Conservation (phyloP, 1,139 yeast species). For the Wickerhamomyces sp. region DNA sequence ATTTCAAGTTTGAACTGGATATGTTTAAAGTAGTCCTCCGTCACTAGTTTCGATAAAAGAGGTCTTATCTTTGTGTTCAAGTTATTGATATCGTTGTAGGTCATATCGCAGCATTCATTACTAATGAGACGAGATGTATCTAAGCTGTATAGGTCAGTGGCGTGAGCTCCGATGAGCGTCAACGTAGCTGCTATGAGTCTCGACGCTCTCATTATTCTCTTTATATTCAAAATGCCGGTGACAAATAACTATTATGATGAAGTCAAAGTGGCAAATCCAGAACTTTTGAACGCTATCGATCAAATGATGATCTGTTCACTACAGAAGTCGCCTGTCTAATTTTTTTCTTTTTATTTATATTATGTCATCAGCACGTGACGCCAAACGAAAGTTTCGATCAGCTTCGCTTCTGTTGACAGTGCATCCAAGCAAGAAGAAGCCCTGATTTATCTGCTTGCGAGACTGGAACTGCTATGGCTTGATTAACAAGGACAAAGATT, state of each 20-base stretch:
- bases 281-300: background rate
- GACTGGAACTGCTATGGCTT: too few relatives aligned
- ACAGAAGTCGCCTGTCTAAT: too few relatives aligned
- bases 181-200: conserved; percentile 1
- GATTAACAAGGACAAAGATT: too few relatives aligned
- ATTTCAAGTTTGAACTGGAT: conserved; percentile 83
- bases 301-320: conserved; percentile 2
- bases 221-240: background rate
- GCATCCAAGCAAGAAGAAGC: too few relatives aligned
- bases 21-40: conserved; percentile 73
- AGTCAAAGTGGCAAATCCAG: background rate
- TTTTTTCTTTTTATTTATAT: too few relatives aligned
- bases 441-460: too few relatives aligned
- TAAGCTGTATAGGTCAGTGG: conserved; percentile 28
- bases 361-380: too few relatives aligned
- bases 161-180: conserved; percentile 4
- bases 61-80: conserved; percentile 49
- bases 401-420: too few relatives aligned
- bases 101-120: conserved; percentile 41
- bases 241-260: too few relatives aligned
- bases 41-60: conserved; percentile 49
- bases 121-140: conserved; percentile 28
- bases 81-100: conserved; percentile 46
- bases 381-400: too few relatives aligned
- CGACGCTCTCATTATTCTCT: background rate